Evolutionary conservation across 1,284 basidiomycete genomes (phyloP), one percentile per base, ranked within the genome.

Genomic region (Pseudomicrostroma phylloplanum): DNA sequence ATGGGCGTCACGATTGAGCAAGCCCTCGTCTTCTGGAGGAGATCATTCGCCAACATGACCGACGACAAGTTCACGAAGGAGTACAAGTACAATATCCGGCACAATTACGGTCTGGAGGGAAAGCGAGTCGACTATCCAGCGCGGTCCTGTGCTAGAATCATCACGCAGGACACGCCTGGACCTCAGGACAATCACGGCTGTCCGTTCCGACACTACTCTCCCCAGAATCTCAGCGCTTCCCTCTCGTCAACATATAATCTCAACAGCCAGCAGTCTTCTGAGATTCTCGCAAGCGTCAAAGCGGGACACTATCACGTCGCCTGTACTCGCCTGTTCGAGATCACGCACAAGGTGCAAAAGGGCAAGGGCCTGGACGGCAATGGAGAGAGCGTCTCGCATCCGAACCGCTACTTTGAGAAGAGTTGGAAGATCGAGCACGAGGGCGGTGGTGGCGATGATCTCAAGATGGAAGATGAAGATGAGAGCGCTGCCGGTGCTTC

Each of bases 21-120:
- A 81, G 93, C 96, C 1, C 81, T 97, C 58, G 81, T 86, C 7
- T 98, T 97, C 81, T 99, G 96, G 96, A 84, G 91, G 60, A 88
- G 88, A 71, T 88, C 89, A 40, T 97, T 96, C 79, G 80, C 80
- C 36, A 83, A 80, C 54, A 81, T 84, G 56, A 87, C 87, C 23
- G 93, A 97, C 69, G 92, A 98, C 81, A 90, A 93, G 80, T 99
- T 98, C 82, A 93, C 92, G 82, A 99, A 98, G 80, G 91, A 96
- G 77, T 89, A 97, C 83, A 88, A 87, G 72, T 99, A 99, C 81
- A 98, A 98, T 73, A 93, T 99, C 71, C 87, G 94, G 46, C 96
- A 98, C 80, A 88, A 87, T 9, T 99, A 89, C 78, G 96, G 96
- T 54, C 83, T 96, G 51, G 96, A 98, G 80, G 96, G 96, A 8